These are phyloP conservation scores for Sclerotinia nivalis DNA, from an alignment of 2,329 filamentous ascomycete species.

Conservation along the genomic window DNA sequence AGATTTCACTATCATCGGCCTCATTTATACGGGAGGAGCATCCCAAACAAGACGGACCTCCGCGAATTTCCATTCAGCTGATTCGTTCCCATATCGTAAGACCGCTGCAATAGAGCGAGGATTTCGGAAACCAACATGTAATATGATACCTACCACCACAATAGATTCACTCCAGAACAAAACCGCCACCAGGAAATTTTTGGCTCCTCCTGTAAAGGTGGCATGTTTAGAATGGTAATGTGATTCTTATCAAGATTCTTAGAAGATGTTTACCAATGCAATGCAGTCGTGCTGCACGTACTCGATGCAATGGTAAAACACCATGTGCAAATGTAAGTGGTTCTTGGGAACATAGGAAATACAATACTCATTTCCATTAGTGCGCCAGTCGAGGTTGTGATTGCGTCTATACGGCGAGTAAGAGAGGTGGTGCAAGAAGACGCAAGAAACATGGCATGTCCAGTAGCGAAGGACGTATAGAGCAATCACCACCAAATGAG, in stretches of 20 bases:
- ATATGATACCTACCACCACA: slow-evolving; percentile 11
- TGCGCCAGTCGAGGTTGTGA: slow-evolving; percentile 38
- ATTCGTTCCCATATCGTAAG: neutral
- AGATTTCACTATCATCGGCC: neutral
- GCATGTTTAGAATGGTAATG: slow-evolving; percentile 53
- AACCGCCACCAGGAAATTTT: slow-evolving; percentile 36
- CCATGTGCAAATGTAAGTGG: slow-evolving; percentile 48
- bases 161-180: slow-evolving; percentile 20
- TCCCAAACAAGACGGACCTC: neutral
- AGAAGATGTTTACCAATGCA: slow-evolving; percentile 2
- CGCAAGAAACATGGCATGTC: slow-evolving; percentile 30
- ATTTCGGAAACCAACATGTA: neutral
- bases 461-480: neutral
- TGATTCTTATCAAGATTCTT: neutral
- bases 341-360: neutral
- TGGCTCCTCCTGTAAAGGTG: slow-evolving; percentile 50
- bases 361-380: slow-evolving; percentile 20
- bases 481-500: slow-evolving; percentile 13
- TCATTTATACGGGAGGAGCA: neutral
- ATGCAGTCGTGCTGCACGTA: slow-evolving; percentile 48
- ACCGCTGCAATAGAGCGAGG: slow-evolving; percentile 4
- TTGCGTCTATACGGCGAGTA: slow-evolving; percentile 39
- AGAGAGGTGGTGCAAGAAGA: slow-evolving; percentile 37
- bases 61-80: neutral
- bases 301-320: slow-evolving; percentile 50